A percentile compares a stretch with the other conserved stretches of the same genome.
Conservation (phyloP, 495 filamentous ascomycete species). For the Penicillium chermesinum region DNA sequence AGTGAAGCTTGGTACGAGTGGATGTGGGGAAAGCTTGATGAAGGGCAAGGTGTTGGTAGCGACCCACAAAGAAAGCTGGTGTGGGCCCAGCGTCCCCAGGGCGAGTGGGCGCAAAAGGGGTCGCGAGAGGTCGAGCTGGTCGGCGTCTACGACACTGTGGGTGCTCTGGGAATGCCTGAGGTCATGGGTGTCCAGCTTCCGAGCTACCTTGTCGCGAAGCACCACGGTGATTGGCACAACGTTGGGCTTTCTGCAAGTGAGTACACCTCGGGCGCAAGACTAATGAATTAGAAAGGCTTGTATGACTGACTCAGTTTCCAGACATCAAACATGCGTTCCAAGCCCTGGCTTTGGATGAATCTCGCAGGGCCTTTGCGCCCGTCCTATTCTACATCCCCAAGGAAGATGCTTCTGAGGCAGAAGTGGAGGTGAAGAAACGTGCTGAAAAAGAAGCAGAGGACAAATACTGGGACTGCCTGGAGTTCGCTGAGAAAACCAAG, state of each 20-base stretch:
- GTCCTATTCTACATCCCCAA: constrained; percentile 48
- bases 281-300: not conserved
- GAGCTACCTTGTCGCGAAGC: not conserved
- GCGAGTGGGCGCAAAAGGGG: constrained; percentile 16
- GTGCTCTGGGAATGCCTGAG: constrained; percentile 24
- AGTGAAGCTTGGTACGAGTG: constrained; percentile 16
- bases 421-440: constrained; percentile 13
- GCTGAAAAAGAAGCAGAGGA: constrained; percentile 3
- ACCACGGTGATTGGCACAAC: constrained; percentile 13
- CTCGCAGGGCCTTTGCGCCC: constrained; percentile 46
- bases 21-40: constrained; percentile 20
- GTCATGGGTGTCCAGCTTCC: constrained; percentile 18
- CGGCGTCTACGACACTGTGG: constrained; percentile 59
- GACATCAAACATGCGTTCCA: constrained; percentile 56
- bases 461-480: constrained; percentile 1
- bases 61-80: not conserved
- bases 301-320: constrained; percentile 11
- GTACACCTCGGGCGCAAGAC: not conserved
- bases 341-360: constrained; percentile 54
- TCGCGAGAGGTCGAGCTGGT: constrained; percentile 41
- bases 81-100: not conserved
- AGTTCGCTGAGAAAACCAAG: constrained; percentile 8
- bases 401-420: constrained; percentile 8
- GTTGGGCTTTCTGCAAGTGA: constrained; percentile 17
- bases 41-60: constrained; percentile 14